These are phyloP conservation scores for Neurospora sp. DNA, from an alignment of 495 filamentous ascomycete genomes.

Conservation along the genomic window DNA sequence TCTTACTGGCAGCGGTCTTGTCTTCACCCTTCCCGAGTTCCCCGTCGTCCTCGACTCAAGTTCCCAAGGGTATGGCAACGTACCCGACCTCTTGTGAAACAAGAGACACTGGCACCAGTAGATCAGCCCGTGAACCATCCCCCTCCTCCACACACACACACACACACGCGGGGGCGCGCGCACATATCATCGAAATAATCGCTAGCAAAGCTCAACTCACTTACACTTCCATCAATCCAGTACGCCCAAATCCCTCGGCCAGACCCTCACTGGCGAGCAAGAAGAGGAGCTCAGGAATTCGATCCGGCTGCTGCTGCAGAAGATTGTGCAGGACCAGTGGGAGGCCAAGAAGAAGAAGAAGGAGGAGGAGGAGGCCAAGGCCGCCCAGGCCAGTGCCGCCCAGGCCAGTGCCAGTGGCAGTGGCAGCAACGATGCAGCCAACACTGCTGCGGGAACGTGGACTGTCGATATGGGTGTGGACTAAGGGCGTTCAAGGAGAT, in stretches of 20 bases:
- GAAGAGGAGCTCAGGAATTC: not conserved
- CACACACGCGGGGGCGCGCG: not conserved
- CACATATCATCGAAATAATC: not conserved
- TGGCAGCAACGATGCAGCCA: not conserved
- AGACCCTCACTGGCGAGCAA: not conserved
- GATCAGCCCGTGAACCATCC: not conserved
- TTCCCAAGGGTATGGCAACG: not conserved
- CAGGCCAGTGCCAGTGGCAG: not conserved
- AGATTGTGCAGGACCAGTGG: not conserved
- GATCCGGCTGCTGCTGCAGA: not conserved
- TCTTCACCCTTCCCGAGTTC: not conserved
- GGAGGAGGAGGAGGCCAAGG: not conserved
- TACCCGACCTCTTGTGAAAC: not conserved
- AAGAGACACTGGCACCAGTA: not conserved
- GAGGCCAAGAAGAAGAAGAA: not conserved
- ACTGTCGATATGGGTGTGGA: not conserved
- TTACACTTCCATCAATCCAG: not conserved
- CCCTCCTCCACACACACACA: not conserved
- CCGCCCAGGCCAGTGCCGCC: not conserved
- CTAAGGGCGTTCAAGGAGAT: not conserved
- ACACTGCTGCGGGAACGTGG: not conserved
- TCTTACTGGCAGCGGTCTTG: not conserved
- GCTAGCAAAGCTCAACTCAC: not conserved
- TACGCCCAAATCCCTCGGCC: not conserved
- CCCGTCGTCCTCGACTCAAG: not conserved